These are phyloP conservation scores for Phaeodactylum tricornutum DNA, from an alignment of 108 stramenopile genomes.

Conservation along the genomic window DNA sequence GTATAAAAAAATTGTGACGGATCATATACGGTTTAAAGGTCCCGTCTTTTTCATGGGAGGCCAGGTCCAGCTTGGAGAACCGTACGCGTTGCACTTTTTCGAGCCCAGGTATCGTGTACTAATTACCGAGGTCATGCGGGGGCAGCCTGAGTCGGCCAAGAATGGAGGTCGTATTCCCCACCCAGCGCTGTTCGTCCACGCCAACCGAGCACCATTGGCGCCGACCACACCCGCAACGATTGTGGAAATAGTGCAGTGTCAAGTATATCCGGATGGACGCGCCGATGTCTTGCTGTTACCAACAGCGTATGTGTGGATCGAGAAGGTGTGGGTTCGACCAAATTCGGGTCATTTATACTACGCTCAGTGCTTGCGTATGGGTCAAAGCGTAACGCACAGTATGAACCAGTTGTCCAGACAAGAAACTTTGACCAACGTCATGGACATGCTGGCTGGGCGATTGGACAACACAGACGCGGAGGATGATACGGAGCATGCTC, in stretches of 20 bases:
- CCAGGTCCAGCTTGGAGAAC: slow-evolving; percentile 17
- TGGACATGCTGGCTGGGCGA: background rate
- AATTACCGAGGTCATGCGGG: slow-evolving; percentile 41
- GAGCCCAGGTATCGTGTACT: slow-evolving; percentile 44
- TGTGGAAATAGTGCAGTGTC: slow-evolving; percentile 31
- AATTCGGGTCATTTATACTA: slow-evolving; percentile 35
- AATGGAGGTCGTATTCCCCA: slow-evolving; percentile 26
- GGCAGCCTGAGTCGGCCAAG: slow-evolving; percentile 21
- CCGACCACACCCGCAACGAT: slow-evolving; percentile 28
- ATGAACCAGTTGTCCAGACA: slow-evolving; percentile 6
- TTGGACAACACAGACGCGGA: background rate
- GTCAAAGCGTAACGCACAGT: slow-evolving; percentile 8
- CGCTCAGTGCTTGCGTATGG: slow-evolving; percentile 36
- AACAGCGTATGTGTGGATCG: slow-evolving; percentile 38
- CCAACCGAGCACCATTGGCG: slow-evolving; percentile 21
- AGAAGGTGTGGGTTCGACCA: slow-evolving; percentile 27
- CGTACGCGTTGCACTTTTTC: slow-evolving; percentile 41
- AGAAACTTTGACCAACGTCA: slow-evolving; percentile 2
- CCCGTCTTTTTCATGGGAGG: slow-evolving; percentile 47
- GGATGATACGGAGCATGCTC: too few species aligned
- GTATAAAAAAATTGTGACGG: slow-evolving; percentile 25
- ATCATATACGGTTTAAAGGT: slow-evolving; percentile 24
- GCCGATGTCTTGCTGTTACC: slow-evolving; percentile 40
- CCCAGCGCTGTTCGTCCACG: slow-evolving; percentile 40
- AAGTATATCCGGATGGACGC: slow-evolving; percentile 27